Evolutionary conservation across 441 rosid species (phyloP).

Genomic region (Theobroma grandiflorum): DNA sequence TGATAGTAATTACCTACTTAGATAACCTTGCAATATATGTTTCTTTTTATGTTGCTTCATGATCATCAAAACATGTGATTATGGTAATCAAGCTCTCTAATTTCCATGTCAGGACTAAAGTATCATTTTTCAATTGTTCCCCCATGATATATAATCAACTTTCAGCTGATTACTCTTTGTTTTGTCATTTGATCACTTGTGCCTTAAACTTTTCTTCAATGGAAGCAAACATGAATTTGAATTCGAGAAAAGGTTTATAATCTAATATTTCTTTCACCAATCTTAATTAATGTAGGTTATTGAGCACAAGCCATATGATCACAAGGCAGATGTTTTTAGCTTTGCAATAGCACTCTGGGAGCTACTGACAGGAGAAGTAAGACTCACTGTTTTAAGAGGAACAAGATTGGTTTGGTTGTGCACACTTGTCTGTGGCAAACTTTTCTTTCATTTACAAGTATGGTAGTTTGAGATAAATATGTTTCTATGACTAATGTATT

Average conservation of each 20-base stretch:
- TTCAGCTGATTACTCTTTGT: constrained; percentile 3
- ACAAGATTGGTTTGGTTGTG: neutral
- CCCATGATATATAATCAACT: neutral
- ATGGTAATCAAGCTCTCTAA: neutral
- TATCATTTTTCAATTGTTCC: constrained; percentile 10
- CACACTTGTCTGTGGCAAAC: neutral
- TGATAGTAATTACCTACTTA: constrained; percentile 14
- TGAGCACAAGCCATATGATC: constrained; percentile 89
- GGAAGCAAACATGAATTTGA: neutral
- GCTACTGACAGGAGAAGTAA: constrained; percentile 91
- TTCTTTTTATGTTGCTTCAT: neutral
- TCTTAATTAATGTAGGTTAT: constrained; percentile 75
- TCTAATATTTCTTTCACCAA: constrained; percentile 26
- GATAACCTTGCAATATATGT: constrained; percentile 12
- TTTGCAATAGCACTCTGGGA: constrained; percentile 92
- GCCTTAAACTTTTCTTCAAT: neutral
- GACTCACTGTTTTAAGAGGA: constrained; percentile 32
- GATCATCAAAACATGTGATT: constrained; percentile 11
- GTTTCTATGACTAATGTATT: constrained; percentile 11
- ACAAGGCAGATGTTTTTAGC: constrained; percentile 93
- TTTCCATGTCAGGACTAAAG: neutral
- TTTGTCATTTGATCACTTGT: constrained; percentile 11
- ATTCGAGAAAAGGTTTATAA: neutral
- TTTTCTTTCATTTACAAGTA: neutral
- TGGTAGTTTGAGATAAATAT: constrained; percentile 14